Evolutionary conservation across 2,329 filamentous ascomycete genomes (phyloP).

Genomic region (Rhynchosporium graminicola): DNA sequence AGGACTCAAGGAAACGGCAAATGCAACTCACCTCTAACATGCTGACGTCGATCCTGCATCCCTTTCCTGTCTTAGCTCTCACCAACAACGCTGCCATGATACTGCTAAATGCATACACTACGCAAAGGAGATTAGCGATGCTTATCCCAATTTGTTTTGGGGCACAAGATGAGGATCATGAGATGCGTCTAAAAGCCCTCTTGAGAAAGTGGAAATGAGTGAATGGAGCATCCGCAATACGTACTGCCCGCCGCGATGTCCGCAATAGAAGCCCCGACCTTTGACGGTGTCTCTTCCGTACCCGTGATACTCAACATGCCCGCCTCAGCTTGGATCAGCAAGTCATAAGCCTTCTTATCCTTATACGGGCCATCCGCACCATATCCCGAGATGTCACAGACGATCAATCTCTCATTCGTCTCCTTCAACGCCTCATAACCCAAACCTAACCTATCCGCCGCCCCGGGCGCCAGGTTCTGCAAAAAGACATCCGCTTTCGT

Average conservation of each 20-base stretch:
- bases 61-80: constrained; percentile 15
- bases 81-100: constrained; percentile 18
- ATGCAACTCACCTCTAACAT: constrained; percentile 13
- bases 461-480: constrained; percentile 13
- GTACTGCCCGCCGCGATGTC: constrained; percentile 13
- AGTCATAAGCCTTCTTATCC: constrained; percentile 18
- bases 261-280: constrained; percentile 16
- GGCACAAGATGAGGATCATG: too few relatives aligned
- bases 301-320: constrained; percentile 13
- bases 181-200: too few relatives aligned
- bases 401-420: constrained; percentile 14
- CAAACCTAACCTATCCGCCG: constrained; percentile 7
- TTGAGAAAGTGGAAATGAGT: too few relatives aligned
- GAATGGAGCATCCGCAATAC: too few relatives aligned
- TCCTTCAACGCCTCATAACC: constrained; percentile 16
- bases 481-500: constrained; percentile 16
- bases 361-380: constrained; percentile 9
- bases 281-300: constrained; percentile 8
- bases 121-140: too few relatives aligned
- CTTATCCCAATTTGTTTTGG: too few relatives aligned
- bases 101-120: constrained; percentile 18
- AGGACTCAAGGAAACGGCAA: neutral
- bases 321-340: constrained; percentile 18
- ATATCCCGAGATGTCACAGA: constrained; percentile 15
- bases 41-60: constrained; percentile 17